phyloP scores from a whole-genome alignment of 768 basidiomycete genomes.

The Scleroderma bovista region DNA sequence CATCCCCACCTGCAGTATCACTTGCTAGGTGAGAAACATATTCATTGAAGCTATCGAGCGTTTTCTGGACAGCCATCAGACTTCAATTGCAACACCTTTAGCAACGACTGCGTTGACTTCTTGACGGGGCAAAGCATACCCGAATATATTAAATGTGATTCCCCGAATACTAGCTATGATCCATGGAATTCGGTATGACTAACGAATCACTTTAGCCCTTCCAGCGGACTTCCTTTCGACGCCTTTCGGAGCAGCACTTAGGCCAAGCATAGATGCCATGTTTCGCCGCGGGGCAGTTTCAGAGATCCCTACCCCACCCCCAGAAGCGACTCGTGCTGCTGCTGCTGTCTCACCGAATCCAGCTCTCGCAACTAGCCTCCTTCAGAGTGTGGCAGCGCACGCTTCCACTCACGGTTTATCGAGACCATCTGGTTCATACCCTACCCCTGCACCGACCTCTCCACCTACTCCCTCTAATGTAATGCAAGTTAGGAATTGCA shows the following conservation, averaged over 20 bases:
- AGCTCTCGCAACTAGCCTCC: constrained; percentile 45
- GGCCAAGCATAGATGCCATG: constrained; percentile 91
- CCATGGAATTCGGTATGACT: neutral
- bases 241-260: constrained; percentile 78
- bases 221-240: constrained; percentile 85
- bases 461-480: constrained; percentile 29
- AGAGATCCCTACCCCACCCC: constrained; percentile 25
- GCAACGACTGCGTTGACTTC: constrained; percentile 82
- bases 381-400: constrained; percentile 53
- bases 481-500: constrained; percentile 55
- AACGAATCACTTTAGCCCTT: constrained; percentile 41
- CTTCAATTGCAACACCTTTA: constrained; percentile 95
- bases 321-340: constrained; percentile 19
- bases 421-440: constrained; percentile 9
- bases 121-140: constrained; percentile 82
- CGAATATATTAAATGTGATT: constrained; percentile 69
- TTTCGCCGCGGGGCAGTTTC: constrained; percentile 44
- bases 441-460: constrained; percentile 14
- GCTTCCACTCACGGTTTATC: constrained; percentile 30
- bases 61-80: constrained; percentile 38
- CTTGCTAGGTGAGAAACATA: constrained; percentile 53
- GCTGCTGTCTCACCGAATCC: constrained; percentile 38
- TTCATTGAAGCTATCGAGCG: neutral
- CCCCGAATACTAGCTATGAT: neutral
- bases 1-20: constrained; percentile 56